Percentiles rank a stretch among this genome's conserved stretches.
phyloP scores from a whole-genome alignment of 768 basidiomycete genomes.

The Gloeophyllum trabeum region DNA sequence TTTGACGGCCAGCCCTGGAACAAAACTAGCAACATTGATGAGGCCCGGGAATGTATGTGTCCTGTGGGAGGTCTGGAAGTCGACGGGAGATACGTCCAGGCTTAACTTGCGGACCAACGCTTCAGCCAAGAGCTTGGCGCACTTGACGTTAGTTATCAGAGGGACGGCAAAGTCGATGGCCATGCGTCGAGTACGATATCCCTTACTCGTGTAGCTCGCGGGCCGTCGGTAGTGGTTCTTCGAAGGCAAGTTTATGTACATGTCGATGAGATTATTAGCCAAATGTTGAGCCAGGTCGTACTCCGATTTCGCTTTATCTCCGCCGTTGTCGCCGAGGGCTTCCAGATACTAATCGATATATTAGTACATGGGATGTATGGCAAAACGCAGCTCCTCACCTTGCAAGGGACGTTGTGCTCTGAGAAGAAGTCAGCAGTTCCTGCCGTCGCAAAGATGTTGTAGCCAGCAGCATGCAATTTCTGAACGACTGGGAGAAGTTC shows the following conservation, averaged over 20 bases:
- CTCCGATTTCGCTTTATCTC: constrained; percentile 84
- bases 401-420: constrained; percentile 95
- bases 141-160: constrained; percentile 96
- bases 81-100: constrained; percentile 80
- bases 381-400: constrained; percentile 32
- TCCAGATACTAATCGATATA: constrained; percentile 63
- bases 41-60: constrained; percentile 89
- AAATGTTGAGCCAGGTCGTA: constrained; percentile 96
- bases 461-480: constrained; percentile 88
- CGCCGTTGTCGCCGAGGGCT: constrained; percentile 65
- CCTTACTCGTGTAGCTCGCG: constrained; percentile 93
- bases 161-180: constrained; percentile 98
- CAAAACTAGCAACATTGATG: constrained; percentile 80
- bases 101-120: constrained; percentile 86
- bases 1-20: constrained; percentile 52
- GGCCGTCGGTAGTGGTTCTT: constrained; percentile 97
- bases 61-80: constrained; percentile 88
- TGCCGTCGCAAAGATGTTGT: constrained; percentile 92
- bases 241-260: constrained; percentile 99
- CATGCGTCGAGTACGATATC: constrained; percentile 95
- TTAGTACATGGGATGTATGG: constrained; percentile 1
- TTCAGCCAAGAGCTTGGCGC: constrained; percentile 92
- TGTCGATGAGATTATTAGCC: constrained; percentile 94
- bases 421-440: constrained; percentile 97
- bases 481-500: constrained; percentile 93